Base-by-base conservation (phyloP, 2,329 filamentous ascomycete species). In the Setomelanomma holmii region DNA sequence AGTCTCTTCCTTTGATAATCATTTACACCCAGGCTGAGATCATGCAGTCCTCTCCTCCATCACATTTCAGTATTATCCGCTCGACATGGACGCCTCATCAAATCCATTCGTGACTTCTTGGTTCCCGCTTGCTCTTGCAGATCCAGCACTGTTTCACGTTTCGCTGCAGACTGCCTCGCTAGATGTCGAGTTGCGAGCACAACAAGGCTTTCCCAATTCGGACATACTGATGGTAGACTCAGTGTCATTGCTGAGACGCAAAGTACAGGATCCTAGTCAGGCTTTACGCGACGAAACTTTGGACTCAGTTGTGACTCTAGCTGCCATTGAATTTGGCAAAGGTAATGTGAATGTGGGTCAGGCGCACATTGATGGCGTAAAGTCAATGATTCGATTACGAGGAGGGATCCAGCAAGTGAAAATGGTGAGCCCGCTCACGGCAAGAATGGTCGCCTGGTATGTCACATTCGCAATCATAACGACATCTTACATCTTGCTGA, bases 81-180 rank as follows among this genome's bases (percentile, higher is more conserved):
- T 85, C 17, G 84, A 86, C 45, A 70, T 84, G 6, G 78, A 75
- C 53, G 61, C 76, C n/a, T 67, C 67, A 0, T 82, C 83, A 6
- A 86, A 86, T 57, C 83, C 83, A 0, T 86, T 86, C 53, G 70
- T 86, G 16, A 71, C 84, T 5, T 84, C 82, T 0, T 86, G 84
- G 84, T 86, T 84, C 83, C 84, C 84, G 0, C 73, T 82, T 1
- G 82, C 83, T 0, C 74, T 86, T 0, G 78, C 75, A 0, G 83
- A 86, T 49, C 81, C 83, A 0, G 82, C 82, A 4, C 60, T 86
- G 1, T 86, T 86, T 47, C 82, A 86, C 56, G 82, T 86, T 20
- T 85, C 82, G 2, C 72, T 86, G 11, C 83, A 85, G 60, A 85
- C 83, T 4, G 83, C 83, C 35, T 85, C 76, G 33, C 76, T 85